Evolutionary conservation across 768 basidiomycete genomes (phyloP).

Genomic region (Cubamyces sp.): DNA sequence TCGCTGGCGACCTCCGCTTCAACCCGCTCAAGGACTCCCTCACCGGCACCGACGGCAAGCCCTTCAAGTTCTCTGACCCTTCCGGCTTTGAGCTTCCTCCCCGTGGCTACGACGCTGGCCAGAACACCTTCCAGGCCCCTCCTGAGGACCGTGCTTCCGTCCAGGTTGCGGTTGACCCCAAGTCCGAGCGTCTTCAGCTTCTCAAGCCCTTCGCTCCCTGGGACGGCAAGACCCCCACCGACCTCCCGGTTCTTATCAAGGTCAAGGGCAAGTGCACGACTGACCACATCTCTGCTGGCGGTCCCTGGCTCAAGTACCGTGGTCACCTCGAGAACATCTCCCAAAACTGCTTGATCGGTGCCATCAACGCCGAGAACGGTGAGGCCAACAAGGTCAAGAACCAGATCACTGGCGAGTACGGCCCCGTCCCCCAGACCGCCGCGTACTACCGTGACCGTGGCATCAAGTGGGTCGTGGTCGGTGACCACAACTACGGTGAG

Average conservation of each 20-base stretch:
- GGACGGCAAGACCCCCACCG: slow-evolving; percentile 90
- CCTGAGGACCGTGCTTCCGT: slow-evolving; percentile 84
- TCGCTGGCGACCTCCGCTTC: slow-evolving; percentile 93
- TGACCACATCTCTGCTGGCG: slow-evolving; percentile 96
- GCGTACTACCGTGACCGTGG: slow-evolving; percentile 88
- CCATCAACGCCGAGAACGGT: slow-evolving; percentile 93
- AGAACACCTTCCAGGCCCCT: slow-evolving; percentile 96
- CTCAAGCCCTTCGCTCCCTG: slow-evolving; percentile 88
- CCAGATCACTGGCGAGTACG: slow-evolving; percentile 85
- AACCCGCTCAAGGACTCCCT: slow-evolving; percentile 95
- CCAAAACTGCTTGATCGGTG: slow-evolving; percentile 97
- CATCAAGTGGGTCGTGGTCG: slow-evolving; percentile 97
- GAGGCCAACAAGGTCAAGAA: slow-evolving; percentile 97
- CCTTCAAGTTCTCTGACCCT: slow-evolving; percentile 96
- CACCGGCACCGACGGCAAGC: slow-evolving; percentile 88
- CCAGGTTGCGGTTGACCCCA: slow-evolving; percentile 82
- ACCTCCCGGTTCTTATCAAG: slow-evolving; percentile 96
- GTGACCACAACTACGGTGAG: slow-evolving; percentile 96
- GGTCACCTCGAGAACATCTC: slow-evolving; percentile 99
- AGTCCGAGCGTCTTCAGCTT: slow-evolving; percentile 89
- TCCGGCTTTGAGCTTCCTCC: slow-evolving; percentile 92
- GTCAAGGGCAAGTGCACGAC: slow-evolving; percentile 99
- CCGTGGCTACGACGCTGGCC: slow-evolving; percentile 93
- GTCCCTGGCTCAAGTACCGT: slow-evolving; percentile 99
- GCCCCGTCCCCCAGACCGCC: slow-evolving; percentile 81